Base-by-base conservation (phyloP, 108 stramenopile genomes). In the Cylindrotheca closterium region DNA sequence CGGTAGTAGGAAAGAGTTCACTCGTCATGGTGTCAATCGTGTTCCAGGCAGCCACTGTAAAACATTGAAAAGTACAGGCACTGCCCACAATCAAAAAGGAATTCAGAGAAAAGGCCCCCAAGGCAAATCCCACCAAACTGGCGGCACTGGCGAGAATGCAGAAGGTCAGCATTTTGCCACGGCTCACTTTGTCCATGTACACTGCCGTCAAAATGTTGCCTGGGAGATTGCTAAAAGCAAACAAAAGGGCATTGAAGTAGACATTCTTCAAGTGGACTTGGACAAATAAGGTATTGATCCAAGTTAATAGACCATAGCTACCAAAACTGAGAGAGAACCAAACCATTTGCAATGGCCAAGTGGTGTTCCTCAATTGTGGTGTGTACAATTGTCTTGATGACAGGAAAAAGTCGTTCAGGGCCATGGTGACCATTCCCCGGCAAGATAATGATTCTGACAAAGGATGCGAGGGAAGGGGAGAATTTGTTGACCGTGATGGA, bases 231-330 rank as follows among this genome's bases (percentile, higher is more conserved):
- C 81, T 68, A 26, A 68, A 22, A 8, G 91, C 87, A 73, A 92
- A 92, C 27, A 92, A 64, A 24, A 92, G 70, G 23, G 87, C 79
- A 68, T 89, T 92, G 48, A 74, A 75, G 53, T 92, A 92, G 0
- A 89, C 57, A 64, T 92, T 78, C 46, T 88, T 51, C 47, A 92
- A 60, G 52, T 92, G 80, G 26, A 89, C 80, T 47, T 75, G 58
- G 10, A 79, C 79, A 75, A 92, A 92, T 0, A 92, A 52, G 10
- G 70, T 82, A 63, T 92, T 92, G 66, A 92, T 92, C 91, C 91
- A 92, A 2, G 86, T 89, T 23, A 80, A 58, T 22, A 92, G 68
- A 23, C 87, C 85, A 64, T 92, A 92, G 7, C 80, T 78, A 32
- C 84, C 86, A 71, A 87, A 89, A 2, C 77, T 79, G 1, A 92